Percentiles rank a stretch among this genome's conserved stretches.
These are phyloP conservation scores for Wickerhamomyces sp. DNA, from an alignment of 1,139 yeast genomes.

Conservation along the genomic window DNA sequence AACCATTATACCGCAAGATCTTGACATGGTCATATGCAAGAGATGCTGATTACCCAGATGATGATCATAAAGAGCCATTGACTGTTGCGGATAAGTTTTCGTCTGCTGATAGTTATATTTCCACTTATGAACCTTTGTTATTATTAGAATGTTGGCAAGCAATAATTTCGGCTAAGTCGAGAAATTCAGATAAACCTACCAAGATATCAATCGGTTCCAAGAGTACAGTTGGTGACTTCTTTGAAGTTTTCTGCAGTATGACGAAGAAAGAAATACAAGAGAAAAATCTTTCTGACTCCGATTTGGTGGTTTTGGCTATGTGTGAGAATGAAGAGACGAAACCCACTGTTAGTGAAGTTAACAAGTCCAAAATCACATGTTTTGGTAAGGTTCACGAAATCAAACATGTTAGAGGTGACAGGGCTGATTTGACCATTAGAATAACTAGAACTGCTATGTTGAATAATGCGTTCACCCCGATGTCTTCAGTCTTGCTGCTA, in stretches of 20 bases:
- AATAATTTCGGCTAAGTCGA: conserved; percentile 65
- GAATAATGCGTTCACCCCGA: conserved; percentile 52
- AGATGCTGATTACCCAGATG: conserved; percentile 55
- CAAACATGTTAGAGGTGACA: conserved; percentile 59
- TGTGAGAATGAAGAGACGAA: conserved; percentile 25
- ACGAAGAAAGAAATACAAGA: conserved; percentile 48
- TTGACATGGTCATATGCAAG: conserved; percentile 75
- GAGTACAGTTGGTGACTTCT: conserved; percentile 79
- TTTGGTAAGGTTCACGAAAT: conserved; percentile 76
- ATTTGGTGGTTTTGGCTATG: conserved; percentile 64
- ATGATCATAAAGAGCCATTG: conserved; percentile 30
- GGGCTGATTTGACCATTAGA: conserved; percentile 69
- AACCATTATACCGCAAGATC: conserved; percentile 66
- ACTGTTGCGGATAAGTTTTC: conserved; percentile 44
- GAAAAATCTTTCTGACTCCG: conserved; percentile 65
- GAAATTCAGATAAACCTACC: conserved; percentile 62
- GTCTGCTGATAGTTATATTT: conserved; percentile 59
- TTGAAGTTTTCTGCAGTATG: conserved; percentile 81
- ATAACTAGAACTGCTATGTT: conserved; percentile 42
- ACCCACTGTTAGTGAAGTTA: conserved; percentile 25
- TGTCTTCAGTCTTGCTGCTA: conserved; percentile 60
- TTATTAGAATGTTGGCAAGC: conserved; percentile 95
- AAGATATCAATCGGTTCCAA: conserved; percentile 71
- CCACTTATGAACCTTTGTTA: conserved; percentile 71
- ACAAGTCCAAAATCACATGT: conserved; percentile 38